These are phyloP conservation scores for Pleurotus citrinopileatus DNA, from an alignment of 768 basidiomycete genomes.

Conservation along the genomic window DNA sequence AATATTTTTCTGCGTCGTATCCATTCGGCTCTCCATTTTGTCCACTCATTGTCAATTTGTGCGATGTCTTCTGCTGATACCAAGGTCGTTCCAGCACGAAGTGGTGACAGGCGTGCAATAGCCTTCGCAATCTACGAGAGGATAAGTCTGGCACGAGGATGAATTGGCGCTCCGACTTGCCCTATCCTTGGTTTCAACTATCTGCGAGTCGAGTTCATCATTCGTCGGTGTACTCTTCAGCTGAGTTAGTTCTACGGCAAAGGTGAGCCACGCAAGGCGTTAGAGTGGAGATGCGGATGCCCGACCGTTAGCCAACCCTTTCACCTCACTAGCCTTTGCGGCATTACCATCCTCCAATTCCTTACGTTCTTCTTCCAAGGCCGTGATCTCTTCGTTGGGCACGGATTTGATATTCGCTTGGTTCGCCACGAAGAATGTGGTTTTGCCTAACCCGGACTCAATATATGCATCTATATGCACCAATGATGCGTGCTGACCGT, in stretches of 20 bases:
- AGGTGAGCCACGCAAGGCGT: constrained; percentile 17
- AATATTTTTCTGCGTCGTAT: constrained; percentile 72
- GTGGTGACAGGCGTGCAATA: constrained; percentile 51
- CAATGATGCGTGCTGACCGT: constrained; percentile 46
- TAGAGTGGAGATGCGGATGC: constrained; percentile 8
- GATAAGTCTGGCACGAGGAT: constrained; percentile 7
- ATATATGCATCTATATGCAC: constrained; percentile 14
- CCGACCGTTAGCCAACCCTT: constrained; percentile 43
- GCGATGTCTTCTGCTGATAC: constrained; percentile 72
- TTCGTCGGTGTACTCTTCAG: constrained; percentile 70
- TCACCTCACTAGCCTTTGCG: constrained; percentile 45
- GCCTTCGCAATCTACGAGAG: constrained; percentile 45
- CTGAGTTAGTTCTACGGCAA: constrained; percentile 55
- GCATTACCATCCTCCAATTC: constrained; percentile 60
- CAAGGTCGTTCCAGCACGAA: constrained; percentile 63
- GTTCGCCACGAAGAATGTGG: constrained; percentile 83
- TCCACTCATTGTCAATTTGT: constrained; percentile 71
- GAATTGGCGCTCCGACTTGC: constrained; percentile 33
- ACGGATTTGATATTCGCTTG: constrained; percentile 70
- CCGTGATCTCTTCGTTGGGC: constrained; percentile 55
- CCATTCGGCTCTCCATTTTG: constrained; percentile 82
- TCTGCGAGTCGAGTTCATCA: constrained; percentile 53
- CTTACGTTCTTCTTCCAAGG: constrained; percentile 59
- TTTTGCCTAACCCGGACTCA: constrained; percentile 57
- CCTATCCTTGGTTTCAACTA: constrained; percentile 45